Base-by-base conservation (phyloP, 768 basidiomycete genomes). In the Crassisporium funariophilum region DNA sequence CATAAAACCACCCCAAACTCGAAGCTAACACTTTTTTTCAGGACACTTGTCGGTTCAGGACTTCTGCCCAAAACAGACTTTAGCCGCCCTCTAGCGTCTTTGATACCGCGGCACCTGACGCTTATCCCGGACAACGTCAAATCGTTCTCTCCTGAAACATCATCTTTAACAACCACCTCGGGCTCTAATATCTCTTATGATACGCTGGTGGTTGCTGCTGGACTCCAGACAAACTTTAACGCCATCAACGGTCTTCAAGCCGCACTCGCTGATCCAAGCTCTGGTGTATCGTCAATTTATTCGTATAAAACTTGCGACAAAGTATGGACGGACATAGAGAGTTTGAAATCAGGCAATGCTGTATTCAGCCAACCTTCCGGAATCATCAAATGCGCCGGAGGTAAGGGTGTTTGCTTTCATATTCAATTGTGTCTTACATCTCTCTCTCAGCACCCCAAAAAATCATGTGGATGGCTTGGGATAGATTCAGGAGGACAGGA, bases 401-500 rank as follows among this genome's bases (percentile, higher is more conserved):
- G 90, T 88, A 58, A 54, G 55, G 40, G 13, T 20, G 6, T 40
- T 41, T 22, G 15, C 22, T 41, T 12, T 35, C 9, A 15, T 4
- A 22, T 9, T 11, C 20, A 31, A 43, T 42, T 50, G n/a, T 31
- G 29, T 42, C 23, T 2, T 40, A 20, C 33, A 16, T 54, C n/a
- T n/a, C n/a, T n/a, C n/a, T n/a, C n/a, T n/a, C n/a, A 89, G 88
- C 86, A 12, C 88, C 89, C 15, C 89, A 92, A 62, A 93, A 95
- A 68, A 88, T 94, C 44, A 93, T 95, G 89, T 95, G 92, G 91
- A 91, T 93, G 88, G 88, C 90, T 36, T 92, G 90, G 89, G 90
- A 94, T 61, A 73, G 83, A 38, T 91, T 78, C 63, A 75, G 77
- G 46, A 74, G 66, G 60, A 86, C 87, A 8, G 74, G 75, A 2